Percentiles rank a stretch among this genome's conserved stretches.
Conservation (phyloP, 495 filamentous ascomycete species). For the Penicillium dipodomyicola region DNA sequence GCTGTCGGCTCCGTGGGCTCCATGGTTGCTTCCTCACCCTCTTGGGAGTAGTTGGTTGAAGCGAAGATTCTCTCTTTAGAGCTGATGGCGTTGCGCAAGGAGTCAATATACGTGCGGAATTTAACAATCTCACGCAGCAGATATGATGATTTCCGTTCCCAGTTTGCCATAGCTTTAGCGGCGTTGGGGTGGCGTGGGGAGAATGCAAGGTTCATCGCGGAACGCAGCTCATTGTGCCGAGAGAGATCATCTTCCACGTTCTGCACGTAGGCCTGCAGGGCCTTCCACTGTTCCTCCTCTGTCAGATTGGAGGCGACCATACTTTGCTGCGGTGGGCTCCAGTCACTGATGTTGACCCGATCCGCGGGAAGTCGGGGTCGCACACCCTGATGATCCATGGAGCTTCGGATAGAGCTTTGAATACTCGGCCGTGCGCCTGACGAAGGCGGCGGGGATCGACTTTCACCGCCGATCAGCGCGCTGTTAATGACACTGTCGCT, state of each 20-base stretch:
- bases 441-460: slow-evolving; percentile 40
- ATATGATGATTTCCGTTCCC: slow-evolving; percentile 93
- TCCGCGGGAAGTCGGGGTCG: slow-evolving; percentile 79
- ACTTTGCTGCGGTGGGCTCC: slow-evolving; percentile 88
- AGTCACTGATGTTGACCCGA: slow-evolving; percentile 79
- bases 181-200: slow-evolving; percentile 82
- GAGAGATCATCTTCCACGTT: slow-evolving; percentile 83
- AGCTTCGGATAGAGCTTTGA: slow-evolving; percentile 70
- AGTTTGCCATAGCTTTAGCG: slow-evolving; percentile 83
- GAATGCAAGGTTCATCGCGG: slow-evolving; percentile 84
- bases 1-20: slow-evolving; percentile 2
- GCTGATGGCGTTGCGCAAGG: slow-evolving; percentile 57
- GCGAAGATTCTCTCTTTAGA: slow-evolving; percentile 56
- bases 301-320: slow-evolving; percentile 75
- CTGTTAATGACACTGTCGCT: slow-evolving; percentile 82
- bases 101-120: slow-evolving; percentile 91
- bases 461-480: slow-evolving; percentile 56
- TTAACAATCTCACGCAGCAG: slow-evolving; percentile 94
- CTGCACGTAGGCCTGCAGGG: slow-evolving; percentile 73
- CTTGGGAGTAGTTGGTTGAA: slow-evolving; percentile 17
- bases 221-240: slow-evolving; percentile 80
- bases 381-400: slow-evolving; percentile 62
- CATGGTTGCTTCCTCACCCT: slow-evolving; percentile 6
- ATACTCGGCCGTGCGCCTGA: slow-evolving; percentile 57
- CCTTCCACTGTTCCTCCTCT: slow-evolving; percentile 78